These are phyloP conservation scores for Candolleomyces eurysporus DNA, from an alignment of 768 basidiomycete genomes.

Conservation along the genomic window DNA sequence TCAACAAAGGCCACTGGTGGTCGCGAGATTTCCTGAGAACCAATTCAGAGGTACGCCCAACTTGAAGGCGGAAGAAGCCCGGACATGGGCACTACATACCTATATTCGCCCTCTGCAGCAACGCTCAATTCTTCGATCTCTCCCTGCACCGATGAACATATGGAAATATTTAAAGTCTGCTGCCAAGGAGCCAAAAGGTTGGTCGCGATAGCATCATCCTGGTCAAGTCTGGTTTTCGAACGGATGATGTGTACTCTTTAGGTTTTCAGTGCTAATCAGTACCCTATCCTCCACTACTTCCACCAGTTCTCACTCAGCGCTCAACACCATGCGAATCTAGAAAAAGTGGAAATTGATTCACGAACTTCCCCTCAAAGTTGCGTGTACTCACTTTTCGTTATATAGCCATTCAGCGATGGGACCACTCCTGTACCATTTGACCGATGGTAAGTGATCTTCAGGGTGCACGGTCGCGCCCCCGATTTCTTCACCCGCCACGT, in stretches of 20 bases:
- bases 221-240: conserved; percentile 44
- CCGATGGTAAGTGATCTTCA: conserved; percentile 35
- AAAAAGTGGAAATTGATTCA: not conserved
- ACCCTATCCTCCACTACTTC: not conserved
- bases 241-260: conserved; percentile 5
- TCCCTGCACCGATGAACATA: conserved; percentile 77
- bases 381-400: conserved; percentile 22
- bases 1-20: conserved; percentile 64
- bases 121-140: conserved; percentile 93
- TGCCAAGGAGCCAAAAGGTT: conserved; percentile 84
- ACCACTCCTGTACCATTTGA: conserved; percentile 43
- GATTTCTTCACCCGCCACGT: conserved; percentile 14
- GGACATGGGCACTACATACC: conserved; percentile 47
- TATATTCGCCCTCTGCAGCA: conserved; percentile 93
- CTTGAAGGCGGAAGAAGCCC: not conserved
- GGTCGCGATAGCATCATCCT: conserved; percentile 70
- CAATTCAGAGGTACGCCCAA: not conserved
- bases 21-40: conserved; percentile 78
- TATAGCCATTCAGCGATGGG: conserved; percentile 17
- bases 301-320: not conserved
- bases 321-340: conserved; percentile 25
- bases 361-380: not conserved
- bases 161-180: conserved; percentile 77
- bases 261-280: not conserved
- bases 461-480: conserved; percentile 29